phyloP scores from a whole-genome alignment of 2,329 filamentous ascomycete genomes.

The Blastomyces percursus region DNA sequence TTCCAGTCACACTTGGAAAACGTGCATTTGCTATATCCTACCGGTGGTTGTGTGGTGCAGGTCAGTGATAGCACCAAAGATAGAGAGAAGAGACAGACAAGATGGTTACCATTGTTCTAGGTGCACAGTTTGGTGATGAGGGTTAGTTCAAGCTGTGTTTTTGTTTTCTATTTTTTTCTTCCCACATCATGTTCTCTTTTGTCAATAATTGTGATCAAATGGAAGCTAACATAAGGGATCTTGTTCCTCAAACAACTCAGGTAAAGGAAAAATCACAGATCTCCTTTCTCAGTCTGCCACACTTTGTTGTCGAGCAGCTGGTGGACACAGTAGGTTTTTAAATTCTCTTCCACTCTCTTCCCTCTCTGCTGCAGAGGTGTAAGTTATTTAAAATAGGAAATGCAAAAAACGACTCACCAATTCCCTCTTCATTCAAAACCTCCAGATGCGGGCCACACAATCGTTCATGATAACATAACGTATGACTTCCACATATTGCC shows the following conservation, averaged over 20 bases:
- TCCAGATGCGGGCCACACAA: conserved; percentile 38
- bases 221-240: background rate
- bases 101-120: conserved; percentile 36
- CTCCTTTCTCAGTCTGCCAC: conserved; percentile 36
- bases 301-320: conserved; percentile 37
- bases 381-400: background rate
- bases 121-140: conserved; percentile 41
- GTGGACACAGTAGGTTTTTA: conserved; percentile 35
- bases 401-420: background rate
- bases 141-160: conserved; percentile 19
- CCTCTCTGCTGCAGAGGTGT: no score
- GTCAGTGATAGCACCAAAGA: background rate
- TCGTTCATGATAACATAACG: conserved; percentile 36
- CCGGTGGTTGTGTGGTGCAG: background rate
- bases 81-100: conserved; percentile 8
- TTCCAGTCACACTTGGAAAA: background rate
- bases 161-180: no score
- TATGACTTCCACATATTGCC: conserved; percentile 42
- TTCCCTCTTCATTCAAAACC: background rate
- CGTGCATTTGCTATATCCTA: background rate
- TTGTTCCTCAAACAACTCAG: conserved; percentile 16
- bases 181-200: background rate
- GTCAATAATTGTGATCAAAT: background rate
- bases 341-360: background rate
- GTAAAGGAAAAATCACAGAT: conserved; percentile 40